These are phyloP conservation scores for Calonectria fujianensis DNA, from an alignment of 2,329 filamentous ascomycete species.

Conservation along the genomic window DNA sequence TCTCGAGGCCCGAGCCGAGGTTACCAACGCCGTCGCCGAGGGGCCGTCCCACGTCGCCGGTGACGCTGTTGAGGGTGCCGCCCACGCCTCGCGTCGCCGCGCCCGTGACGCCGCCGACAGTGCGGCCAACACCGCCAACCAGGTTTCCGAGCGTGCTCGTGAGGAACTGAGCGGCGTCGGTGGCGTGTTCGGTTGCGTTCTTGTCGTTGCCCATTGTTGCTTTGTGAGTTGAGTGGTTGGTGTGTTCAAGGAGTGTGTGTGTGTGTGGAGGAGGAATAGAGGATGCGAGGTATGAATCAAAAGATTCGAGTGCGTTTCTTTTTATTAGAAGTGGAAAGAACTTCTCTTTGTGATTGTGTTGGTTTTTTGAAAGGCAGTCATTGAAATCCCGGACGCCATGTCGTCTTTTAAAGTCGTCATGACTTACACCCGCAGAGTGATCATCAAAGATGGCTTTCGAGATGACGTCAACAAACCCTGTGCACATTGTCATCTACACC, in stretches of 20 bases:
- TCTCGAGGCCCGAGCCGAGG: slow-evolving; percentile 72
- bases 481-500: slow-evolving; percentile 36
- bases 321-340: background rate
- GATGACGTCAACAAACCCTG: slow-evolving; percentile 51
- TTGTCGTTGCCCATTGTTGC: slow-evolving; percentile 50
- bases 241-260: too few relatives aligned
- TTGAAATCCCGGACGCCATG: background rate
- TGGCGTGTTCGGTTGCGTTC: slow-evolving; percentile 56
- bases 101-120: slow-evolving; percentile 65
- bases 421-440: slow-evolving; percentile 14
- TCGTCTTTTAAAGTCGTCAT: slow-evolving; percentile 26
- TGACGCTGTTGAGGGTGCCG: slow-evolving; percentile 72
- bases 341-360: background rate
- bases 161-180: slow-evolving; percentile 62
- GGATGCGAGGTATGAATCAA: slow-evolving; percentile 31
- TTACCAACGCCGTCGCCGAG: slow-evolving; percentile 74
- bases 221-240: background rate
- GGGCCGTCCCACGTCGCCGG: slow-evolving; percentile 72
- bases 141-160: slow-evolving; percentile 65
- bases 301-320: slow-evolving; percentile 6
- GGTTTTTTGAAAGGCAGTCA: slow-evolving; percentile 19
- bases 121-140: slow-evolving; percentile 63
- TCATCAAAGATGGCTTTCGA: slow-evolving; percentile 38
- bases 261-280: slow-evolving; percentile 8
- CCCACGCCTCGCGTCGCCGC: slow-evolving; percentile 75